Percentiles rank a stretch among this genome's conserved stretches.
Evolutionary conservation across 768 basidiomycete genomes (phyloP).

Genomic region (Tricholoma matsutake): DNA sequence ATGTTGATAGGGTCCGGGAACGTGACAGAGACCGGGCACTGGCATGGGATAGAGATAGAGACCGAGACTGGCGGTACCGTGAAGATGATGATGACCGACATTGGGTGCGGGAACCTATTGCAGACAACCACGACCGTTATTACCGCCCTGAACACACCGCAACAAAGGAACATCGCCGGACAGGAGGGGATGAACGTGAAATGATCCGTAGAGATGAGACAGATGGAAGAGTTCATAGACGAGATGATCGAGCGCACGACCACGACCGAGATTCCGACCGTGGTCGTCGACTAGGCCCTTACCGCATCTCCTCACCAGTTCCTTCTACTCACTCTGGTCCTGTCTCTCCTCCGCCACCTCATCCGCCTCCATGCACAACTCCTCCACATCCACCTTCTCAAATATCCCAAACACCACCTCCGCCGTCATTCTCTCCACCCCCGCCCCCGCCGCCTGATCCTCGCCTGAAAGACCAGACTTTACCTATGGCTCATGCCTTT

Average conservation of each 20-base stretch:
- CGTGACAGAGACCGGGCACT: constrained; percentile 31
- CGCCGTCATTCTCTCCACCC: constrained; percentile 24
- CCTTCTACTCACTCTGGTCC: constrained; percentile 14
- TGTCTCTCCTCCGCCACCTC: constrained; percentile 16
- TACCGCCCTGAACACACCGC: constrained; percentile 24
- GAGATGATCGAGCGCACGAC: constrained; percentile 11
- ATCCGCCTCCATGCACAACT: constrained; percentile 17
- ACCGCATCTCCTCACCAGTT: constrained; percentile 18
- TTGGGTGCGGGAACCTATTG: constrained; percentile 10
- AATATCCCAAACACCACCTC: constrained; percentile 11
- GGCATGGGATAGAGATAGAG: constrained; percentile 26
- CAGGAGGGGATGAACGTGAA: constrained; percentile 30
- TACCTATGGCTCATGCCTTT: constrained; percentile 31
- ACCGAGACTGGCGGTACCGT: constrained; percentile 23
- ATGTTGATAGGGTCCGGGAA: constrained; percentile 26
- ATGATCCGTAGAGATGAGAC: constrained; percentile 32
- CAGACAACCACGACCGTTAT: constrained; percentile 20
- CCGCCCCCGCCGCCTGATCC: constrained; percentile 35
- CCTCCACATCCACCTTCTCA: constrained; percentile 20
- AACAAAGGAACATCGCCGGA: constrained; percentile 16
- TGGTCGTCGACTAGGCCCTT: constrained; percentile 17
- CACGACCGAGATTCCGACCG: constrained; percentile 20
- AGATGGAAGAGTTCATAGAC: constrained; percentile 10
- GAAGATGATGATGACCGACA: constrained; percentile 24
- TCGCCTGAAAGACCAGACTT: constrained; percentile 21